Base-by-base conservation (phyloP, 192 early-diverging fungal species). In the Kickxella alabastrina region DNA sequence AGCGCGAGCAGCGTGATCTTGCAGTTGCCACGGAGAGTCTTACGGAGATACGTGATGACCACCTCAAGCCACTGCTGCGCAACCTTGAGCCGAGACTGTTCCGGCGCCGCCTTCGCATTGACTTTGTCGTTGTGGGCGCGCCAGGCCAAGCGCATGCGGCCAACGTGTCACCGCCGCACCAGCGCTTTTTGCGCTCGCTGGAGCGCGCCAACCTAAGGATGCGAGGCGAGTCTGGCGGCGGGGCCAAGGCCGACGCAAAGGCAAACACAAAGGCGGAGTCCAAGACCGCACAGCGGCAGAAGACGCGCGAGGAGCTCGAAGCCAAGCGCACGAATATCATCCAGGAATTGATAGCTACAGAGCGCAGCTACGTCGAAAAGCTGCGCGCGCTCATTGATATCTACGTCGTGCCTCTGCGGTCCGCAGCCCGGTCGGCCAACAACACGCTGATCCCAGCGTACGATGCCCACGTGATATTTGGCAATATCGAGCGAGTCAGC, bases 341-440 rank as follows among this genome's bases (percentile, higher is more conserved):
- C 36, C 65, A 78, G 49, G 83, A 85, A 54, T 71, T 85, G 57
- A 78, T 82, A 27, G 48, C 57, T 2, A 85, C 82, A 7, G 83
- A 85, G 54, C 63, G 77, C 44, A 82, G 80, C 49, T 85, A 85
- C 52, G 78, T 85, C 14, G 68, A 83, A 26, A 79, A 76, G 40
- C 50, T 85, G 40, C 59, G 73, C n/a, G 74, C 75, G 31, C 47
- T 82, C 3, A 72, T 82, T 14, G 63, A 74, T 49, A 61, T 79
- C 35, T 80, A 83, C 49, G 79, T 57, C 0, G 74, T 70, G 36
- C 83, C 83, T 10, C 59, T 85, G 50, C 62, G 69, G 38, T 68
- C 72, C 12, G 73, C 65, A 1, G 73, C 78, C 10, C 79, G 73
- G 25, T 77, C 74, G 21, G 59, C 67, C 13, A 71, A 75, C 57